phyloP scores from a whole-genome alignment of 768 basidiomycete species.

The Suillus paluster region DNA sequence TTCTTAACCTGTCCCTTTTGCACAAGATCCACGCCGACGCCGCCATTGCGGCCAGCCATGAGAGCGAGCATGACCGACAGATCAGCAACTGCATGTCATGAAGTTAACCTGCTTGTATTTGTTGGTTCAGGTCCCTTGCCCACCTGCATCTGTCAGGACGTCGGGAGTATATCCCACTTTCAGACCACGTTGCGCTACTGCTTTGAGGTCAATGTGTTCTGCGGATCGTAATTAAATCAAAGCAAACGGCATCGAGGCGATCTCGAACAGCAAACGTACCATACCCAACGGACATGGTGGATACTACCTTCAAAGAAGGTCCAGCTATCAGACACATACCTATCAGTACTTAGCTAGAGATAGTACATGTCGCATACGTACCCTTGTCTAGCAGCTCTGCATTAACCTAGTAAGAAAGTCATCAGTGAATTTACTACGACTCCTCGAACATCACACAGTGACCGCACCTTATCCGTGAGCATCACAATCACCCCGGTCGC shows the following conservation, averaged over 20 bases:
- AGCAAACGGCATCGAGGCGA: background rate
- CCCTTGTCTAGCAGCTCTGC: conserved; percentile 57
- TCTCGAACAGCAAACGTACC: conserved; percentile 46
- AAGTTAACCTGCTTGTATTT: background rate
- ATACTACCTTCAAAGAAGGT: conserved; percentile 75
- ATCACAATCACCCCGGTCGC: conserved; percentile 67
- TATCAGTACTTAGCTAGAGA: no score
- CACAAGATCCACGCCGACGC: conserved; percentile 65
- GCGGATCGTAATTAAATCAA: conserved; percentile 4
- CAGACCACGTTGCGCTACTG: conserved; percentile 62
- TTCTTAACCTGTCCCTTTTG: conserved; percentile 70
- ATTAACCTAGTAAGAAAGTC: conserved; percentile 56
- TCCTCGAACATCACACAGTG: background rate
- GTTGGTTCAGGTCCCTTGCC: no score
- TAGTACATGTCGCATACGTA: no score
- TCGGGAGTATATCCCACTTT: conserved; percentile 92
- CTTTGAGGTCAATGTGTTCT: conserved; percentile 83
- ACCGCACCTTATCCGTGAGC: conserved; percentile 69
- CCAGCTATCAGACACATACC: no score
- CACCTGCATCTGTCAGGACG: conserved; percentile 90
- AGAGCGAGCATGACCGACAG: conserved; percentile 87
- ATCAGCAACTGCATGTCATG: conserved; percentile 75
- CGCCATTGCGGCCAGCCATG: conserved; percentile 89
- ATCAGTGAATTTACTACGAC: no score
- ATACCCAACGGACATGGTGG: conserved; percentile 92